Conservation (phyloP, 2,329 filamentous ascomycete species). For the Ceratocystis lukuohia region DNA sequence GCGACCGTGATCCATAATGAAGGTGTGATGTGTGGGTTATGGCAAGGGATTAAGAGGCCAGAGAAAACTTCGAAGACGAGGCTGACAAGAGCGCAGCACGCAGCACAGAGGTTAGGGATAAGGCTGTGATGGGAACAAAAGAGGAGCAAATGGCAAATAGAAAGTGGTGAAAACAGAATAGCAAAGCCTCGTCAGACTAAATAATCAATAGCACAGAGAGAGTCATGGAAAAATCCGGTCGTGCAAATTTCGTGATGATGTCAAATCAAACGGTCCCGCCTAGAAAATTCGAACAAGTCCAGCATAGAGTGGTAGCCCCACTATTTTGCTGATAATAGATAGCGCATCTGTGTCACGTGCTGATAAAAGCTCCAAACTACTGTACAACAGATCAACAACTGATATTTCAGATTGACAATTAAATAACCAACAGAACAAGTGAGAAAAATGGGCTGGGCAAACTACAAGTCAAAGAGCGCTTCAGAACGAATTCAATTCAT, state of each 20-base stretch:
- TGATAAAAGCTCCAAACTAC: not conserved
- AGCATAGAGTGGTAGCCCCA: not conserved
- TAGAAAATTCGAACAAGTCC: conserved; percentile 4
- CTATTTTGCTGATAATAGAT: not conserved
- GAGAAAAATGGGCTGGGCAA: not conserved
- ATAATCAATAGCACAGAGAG: not conserved
- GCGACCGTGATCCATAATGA: conserved; percentile 77
- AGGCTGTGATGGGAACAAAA: not conserved
- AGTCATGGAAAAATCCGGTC: not conserved
- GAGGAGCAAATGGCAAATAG: not conserved
- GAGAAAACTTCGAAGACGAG: not conserved
- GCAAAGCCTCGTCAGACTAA: not conserved
- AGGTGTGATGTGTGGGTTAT: conserved; percentile 3
- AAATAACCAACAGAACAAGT: not conserved
- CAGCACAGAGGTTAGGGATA: not conserved
- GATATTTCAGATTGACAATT: not conserved
- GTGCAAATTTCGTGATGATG: conserved; percentile 3
- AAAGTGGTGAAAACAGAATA: not conserved
- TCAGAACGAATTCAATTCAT: not conserved
- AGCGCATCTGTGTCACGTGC: not conserved
- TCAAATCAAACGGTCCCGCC: not conserved
- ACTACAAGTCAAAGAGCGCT: not conserved
- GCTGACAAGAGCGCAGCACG: not conserved
- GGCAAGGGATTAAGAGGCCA: not conserved
- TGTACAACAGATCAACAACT: not conserved